Percentiles rank a stretch among this genome's conserved stretches.
phyloP scores from a whole-genome alignment of 441 rosid genomes.

The Euphorbia celastroides region DNA sequence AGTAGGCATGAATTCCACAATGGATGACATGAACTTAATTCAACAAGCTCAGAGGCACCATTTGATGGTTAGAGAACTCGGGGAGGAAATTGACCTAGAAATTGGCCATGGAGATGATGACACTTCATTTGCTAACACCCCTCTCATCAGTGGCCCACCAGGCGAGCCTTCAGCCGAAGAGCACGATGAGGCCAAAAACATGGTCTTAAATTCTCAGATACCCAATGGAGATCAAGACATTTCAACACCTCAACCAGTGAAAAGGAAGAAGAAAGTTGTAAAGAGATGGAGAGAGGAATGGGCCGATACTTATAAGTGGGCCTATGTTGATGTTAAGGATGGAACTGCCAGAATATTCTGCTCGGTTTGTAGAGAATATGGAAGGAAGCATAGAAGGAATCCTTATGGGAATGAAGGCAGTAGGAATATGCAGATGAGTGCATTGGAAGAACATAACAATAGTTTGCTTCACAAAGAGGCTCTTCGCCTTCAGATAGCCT shows the following conservation, averaged over 20 bases:
- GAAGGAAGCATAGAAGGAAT: conserved; percentile 94
- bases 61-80: conserved; percentile 83
- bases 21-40: conserved; percentile 96
- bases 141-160: conserved; percentile 61
- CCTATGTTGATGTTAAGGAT: conserved; percentile 92
- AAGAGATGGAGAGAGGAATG: conserved; percentile 99
- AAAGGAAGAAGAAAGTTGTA: conserved; percentile 96
- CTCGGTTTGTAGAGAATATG: conserved; percentile 94
- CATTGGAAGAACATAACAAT: conserved; percentile 95
- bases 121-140: conserved; percentile 67
- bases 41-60: conserved; percentile 98
- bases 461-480: conserved; percentile 99
- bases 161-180: conserved; percentile 77
- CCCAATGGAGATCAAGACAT: conserved; percentile 66
- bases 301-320: conserved; percentile 99
- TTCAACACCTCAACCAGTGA: conserved; percentile 55
- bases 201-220: conserved; percentile 66
- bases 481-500: conserved; percentile 92
- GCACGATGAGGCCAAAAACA: conserved; percentile 76
- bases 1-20: conserved; percentile 82
- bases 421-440: conserved; percentile 99
- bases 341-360: conserved; percentile 98
- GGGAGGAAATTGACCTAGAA: conserved; percentile 98
- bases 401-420: conserved; percentile 99
- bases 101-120: conserved; percentile 95